phyloP scores from a whole-genome alignment of 805 yeast species.

The Cyberlindnera americana region DNA sequence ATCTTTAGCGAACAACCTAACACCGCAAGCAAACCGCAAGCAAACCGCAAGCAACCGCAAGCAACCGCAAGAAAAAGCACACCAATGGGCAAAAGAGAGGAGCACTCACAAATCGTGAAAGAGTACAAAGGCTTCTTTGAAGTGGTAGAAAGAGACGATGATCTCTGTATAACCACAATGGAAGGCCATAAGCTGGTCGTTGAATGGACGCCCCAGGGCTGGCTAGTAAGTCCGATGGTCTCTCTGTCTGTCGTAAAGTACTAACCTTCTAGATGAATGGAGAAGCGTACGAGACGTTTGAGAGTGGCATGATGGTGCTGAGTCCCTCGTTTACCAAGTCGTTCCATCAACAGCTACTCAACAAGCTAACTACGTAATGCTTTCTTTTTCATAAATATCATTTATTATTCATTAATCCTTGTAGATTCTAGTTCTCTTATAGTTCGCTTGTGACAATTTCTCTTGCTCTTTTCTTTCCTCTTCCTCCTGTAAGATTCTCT shows the following conservation, averaged over 20 bases:
- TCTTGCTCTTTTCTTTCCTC: constrained; percentile 30
- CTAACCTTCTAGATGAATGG: constrained; percentile 2
- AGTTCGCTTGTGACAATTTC: constrained; percentile 18
- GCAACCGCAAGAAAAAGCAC: too few relatives aligned
- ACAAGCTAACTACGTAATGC: constrained; percentile 8
- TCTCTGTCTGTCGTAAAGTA: not conserved
- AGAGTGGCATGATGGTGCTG: constrained; percentile 24
- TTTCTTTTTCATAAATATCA: too few relatives aligned
- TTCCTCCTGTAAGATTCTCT: constrained; percentile 43
- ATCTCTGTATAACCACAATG: not conserved
- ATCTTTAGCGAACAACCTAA: too few relatives aligned
- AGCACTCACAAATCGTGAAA: constrained; percentile 5
- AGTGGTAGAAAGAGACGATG: not conserved
- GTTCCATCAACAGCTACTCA: constrained; percentile 12
- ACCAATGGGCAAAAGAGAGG: too few relatives aligned
- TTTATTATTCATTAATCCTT: constrained; percentile 23
- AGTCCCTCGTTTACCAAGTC: constrained; percentile 7
- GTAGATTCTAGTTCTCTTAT: constrained; percentile 36
- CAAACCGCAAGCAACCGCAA: too few relatives aligned
- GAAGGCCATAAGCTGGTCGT: not conserved
- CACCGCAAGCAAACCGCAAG: too few relatives aligned
- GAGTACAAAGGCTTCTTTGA: constrained; percentile 7
- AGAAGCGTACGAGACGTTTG: constrained; percentile 27
- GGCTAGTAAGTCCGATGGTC: constrained; percentile 3
- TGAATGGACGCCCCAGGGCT: constrained; percentile 5